Conservation (phyloP, 2,329 filamentous ascomycete species). For the Colletotrichum sp. region DNA sequence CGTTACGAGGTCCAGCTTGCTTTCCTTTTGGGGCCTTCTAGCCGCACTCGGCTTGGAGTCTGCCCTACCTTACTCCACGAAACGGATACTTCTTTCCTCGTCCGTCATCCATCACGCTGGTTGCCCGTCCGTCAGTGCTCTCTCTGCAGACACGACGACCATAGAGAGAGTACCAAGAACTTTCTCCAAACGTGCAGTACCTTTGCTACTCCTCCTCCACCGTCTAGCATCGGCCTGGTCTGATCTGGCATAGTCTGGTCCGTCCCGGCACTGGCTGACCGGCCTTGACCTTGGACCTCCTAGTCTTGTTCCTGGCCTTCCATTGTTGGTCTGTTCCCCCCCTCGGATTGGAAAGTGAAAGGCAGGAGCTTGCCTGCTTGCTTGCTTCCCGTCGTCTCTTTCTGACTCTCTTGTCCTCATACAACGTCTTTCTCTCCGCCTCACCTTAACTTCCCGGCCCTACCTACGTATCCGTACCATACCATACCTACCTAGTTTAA, state of each 20-base stretch:
- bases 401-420: background rate
- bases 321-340: background rate
- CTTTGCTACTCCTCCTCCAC: background rate
- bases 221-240: slow-evolving; percentile 3
- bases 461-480: background rate
- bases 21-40: slow-evolving; percentile 11
- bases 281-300: background rate
- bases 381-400: background rate
- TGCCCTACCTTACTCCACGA: slow-evolving; percentile 21
- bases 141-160: background rate
- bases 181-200: background rate
- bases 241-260: slow-evolving; percentile 10
- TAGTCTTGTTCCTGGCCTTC: background rate
- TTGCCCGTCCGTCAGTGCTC: background rate
- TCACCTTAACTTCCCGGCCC: slow-evolving; percentile 14
- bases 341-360: background rate
- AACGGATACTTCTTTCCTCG: slow-evolving; percentile 13
- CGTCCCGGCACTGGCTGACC: slow-evolving; percentile 1
- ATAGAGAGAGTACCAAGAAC: background rate
- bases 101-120: background rate
- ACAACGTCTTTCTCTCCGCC: background rate
- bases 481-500: background rate
- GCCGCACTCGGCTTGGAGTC: slow-evolving; percentile 13
- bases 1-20: slow-evolving; percentile 19
- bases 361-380: background rate